phyloP scores from a whole-genome alignment of 2,329 filamentous ascomycete genomes.

The Teratosphaeria destructans region DNA sequence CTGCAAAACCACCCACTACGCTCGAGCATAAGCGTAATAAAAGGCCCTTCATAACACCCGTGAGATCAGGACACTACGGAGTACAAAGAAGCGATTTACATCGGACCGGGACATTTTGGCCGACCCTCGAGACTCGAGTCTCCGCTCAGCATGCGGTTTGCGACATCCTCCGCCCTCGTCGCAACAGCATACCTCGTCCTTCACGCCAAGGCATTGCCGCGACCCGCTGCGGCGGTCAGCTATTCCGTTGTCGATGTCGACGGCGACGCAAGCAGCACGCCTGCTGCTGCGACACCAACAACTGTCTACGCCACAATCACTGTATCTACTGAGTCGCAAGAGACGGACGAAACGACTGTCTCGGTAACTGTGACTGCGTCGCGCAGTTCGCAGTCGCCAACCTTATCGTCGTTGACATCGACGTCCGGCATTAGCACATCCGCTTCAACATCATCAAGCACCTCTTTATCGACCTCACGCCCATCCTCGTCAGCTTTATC shows the following conservation, averaged over 20 bases:
- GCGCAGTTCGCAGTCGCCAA: background rate
- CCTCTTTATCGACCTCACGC: background rate
- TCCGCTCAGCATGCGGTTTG: slow-evolving; percentile 3
- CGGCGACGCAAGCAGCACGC: slow-evolving; percentile 9
- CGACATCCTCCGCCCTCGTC: slow-evolving; percentile 1
- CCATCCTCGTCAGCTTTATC: background rate
- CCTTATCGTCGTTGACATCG: background rate
- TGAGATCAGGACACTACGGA: no score
- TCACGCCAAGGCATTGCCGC: slow-evolving; percentile 17
- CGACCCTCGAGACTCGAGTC: background rate
- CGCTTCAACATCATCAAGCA: background rate
- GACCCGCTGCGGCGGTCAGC: slow-evolving; percentile 10
- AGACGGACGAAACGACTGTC: slow-evolving; percentile 5
- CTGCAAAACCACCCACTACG: background rate
- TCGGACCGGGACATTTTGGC: background rate
- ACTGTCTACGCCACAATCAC: slow-evolving; percentile 17
- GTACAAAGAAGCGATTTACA: background rate
- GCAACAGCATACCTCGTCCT: slow-evolving; percentile 15
- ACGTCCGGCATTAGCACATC: background rate
- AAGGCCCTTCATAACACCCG: background rate
- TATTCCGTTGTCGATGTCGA: slow-evolving; percentile 25
- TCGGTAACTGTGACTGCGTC: slow-evolving; percentile 2
- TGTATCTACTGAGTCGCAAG: slow-evolving; percentile 5
- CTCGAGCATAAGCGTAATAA: background rate
- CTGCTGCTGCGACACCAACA: background rate